phyloP scores from a whole-genome alignment of 2,329 filamentous ascomycete species.

The Alternaria gansuensis region DNA sequence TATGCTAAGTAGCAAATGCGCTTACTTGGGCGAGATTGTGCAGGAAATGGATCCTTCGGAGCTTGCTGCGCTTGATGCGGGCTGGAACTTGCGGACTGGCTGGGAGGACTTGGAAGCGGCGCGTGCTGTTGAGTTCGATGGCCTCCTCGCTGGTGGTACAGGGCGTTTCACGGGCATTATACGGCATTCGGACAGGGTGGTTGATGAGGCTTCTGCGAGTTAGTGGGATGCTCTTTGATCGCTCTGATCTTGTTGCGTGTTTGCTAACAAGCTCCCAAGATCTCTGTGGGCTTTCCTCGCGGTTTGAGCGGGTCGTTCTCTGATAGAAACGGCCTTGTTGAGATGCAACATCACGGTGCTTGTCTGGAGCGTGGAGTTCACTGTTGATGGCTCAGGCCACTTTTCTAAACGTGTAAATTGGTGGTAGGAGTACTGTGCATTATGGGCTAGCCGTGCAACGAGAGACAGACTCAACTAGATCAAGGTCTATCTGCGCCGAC shows the following conservation, averaged over 20 bases:
- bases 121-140: slow-evolving; percentile 55
- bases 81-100: slow-evolving; percentile 44
- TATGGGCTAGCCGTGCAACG: not conserved
- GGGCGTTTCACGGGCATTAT: slow-evolving; percentile 53
- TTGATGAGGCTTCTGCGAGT: slow-evolving; percentile 24
- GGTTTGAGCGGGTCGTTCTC: not conserved
- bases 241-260: not conserved
- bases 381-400: too few relatives aligned
- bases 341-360: not conserved
- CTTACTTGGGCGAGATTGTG: slow-evolving; percentile 52
- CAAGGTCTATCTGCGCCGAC: not conserved
- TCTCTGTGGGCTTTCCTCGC: not conserved
- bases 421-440: not conserved
- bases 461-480: not conserved
- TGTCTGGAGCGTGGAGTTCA: not conserved
- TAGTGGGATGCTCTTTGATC: slow-evolving; percentile 21
- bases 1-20: slow-evolving; percentile 53
- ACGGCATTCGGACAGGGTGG: slow-evolving; percentile 32
- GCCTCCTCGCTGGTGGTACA: slow-evolving; percentile 52
- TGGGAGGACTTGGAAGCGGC: slow-evolving; percentile 47
- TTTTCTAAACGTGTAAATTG: not conserved
- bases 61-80: slow-evolving; percentile 44
- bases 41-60: slow-evolving; percentile 50
- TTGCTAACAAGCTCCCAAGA: slow-evolving; percentile 3
- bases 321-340: not conserved